phyloP scores from a whole-genome alignment of 208 protist species.

The Kentomonas sorsogonicus region DNA sequence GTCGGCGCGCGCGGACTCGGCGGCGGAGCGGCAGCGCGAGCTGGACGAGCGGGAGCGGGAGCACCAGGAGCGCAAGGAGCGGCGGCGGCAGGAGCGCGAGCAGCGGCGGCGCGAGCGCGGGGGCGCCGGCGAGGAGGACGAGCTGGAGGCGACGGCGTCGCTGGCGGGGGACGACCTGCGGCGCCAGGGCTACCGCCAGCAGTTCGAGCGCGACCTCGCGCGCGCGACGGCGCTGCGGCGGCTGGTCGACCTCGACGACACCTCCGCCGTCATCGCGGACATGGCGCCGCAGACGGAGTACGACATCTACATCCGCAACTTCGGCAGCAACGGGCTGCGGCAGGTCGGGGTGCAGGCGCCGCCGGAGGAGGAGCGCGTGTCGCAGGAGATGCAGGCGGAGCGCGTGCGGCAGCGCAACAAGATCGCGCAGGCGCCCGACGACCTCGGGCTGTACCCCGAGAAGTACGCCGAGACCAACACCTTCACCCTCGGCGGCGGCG shows the following conservation, averaged over 20 bases:
- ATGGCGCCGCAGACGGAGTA: slow-evolving; percentile 77
- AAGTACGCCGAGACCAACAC: slow-evolving; percentile 34
- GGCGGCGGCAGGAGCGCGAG: slow-evolving; percentile 40
- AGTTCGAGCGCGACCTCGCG: slow-evolving; percentile 70
- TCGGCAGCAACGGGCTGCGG: slow-evolving; percentile 42
- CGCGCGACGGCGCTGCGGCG: slow-evolving; percentile 69
- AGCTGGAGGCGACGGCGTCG: slow-evolving; percentile 10
- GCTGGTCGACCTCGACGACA: slow-evolving; percentile 79
- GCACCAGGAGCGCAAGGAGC: slow-evolving; percentile 27
- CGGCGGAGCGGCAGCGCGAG: slow-evolving; percentile 4
- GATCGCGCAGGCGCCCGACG: slow-evolving; percentile 45
- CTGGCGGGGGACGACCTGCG: slow-evolving; percentile 29
- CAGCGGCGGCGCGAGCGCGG: slow-evolving; percentile 23
- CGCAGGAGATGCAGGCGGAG: slow-evolving; percentile 60
- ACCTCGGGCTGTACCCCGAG: slow-evolving; percentile 78
- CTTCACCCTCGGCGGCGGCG: slow-evolving; percentile 15
- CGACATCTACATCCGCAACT: slow-evolving; percentile 80
- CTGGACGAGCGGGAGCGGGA: slow-evolving; percentile 16
- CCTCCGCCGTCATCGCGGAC: slow-evolving; percentile 49
- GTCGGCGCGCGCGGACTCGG: background rate
- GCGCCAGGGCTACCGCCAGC: slow-evolving; percentile 68
- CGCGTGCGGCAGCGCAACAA: slow-evolving; percentile 32
- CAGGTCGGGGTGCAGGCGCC: slow-evolving; percentile 58
- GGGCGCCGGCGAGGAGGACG: background rate
- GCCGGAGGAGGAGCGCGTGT: slow-evolving; percentile 50